Evolutionary conservation across 2,329 filamentous ascomycete species (phyloP), one percentile per base, ranked within the genome.

Genomic region (Sodiomyces alkalinus): DNA sequence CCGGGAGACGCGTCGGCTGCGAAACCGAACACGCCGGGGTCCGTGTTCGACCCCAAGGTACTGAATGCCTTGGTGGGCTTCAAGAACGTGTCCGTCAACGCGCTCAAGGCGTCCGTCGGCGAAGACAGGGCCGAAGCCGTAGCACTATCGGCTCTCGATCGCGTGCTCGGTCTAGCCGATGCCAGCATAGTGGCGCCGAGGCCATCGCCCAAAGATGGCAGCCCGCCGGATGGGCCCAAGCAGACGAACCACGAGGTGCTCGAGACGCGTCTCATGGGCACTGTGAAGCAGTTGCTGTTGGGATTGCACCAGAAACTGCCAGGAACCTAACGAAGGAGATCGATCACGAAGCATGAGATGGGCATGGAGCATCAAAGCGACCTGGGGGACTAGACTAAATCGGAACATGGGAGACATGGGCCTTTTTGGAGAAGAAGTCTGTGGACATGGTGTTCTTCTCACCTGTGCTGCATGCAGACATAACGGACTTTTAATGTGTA

Each of bases 111-210:
- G 0, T 55, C 52, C 22, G 43, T 54, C 28, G 58, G 58, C 14
- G 49, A 51, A 30, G 46, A 47, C 16, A 53, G 52, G 33, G 55
- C 60, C 9, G 60, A 66, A 37, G 52, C 53, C 8, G 47, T 67
- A 19, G 49, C 63, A 1, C 42, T 67, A 18, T 65, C 61, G 3
- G 61, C 62, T 9, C 60, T 66, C 26, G 57, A 66, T 35, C 60
- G 60, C 14, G 59, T 61, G 3, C 46, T 67, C 6, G 62, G 60
- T 3, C 51, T 67, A 12, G 53, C 58, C 4, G 51, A 58, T 19
- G 49, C 50, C 4, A 64, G 56, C 35, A 53, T 58, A 16, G 44
- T 55, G 13, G 44, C 51, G 2, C 48, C 47, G 4, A 39, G 43
- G 4, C 42, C 37, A 5, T 27, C 26, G 6, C 31, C 43, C 11